These are phyloP conservation scores for Fraxinus ornus DNA, from an alignment of 305 asterid species.

Conservation along the genomic window DNA sequence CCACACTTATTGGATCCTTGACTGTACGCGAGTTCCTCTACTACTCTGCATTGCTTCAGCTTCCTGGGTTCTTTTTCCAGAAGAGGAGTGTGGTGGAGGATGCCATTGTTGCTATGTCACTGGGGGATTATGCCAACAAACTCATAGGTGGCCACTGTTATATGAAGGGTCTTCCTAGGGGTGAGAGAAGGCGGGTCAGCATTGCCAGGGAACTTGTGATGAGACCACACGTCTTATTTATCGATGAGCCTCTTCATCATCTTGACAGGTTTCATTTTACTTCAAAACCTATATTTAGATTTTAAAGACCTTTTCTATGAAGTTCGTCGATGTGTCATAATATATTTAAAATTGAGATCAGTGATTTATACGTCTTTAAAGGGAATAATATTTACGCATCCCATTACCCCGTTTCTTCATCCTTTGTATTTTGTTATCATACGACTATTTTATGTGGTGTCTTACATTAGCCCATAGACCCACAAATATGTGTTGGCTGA, in stretches of 20 bases:
- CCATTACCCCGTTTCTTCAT: neutral
- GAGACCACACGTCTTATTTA: slow-evolving; percentile 87
- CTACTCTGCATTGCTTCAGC: slow-evolving; percentile 90
- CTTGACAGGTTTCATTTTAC: slow-evolving; percentile 76
- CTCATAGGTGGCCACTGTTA: slow-evolving; percentile 94
- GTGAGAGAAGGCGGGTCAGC: slow-evolving; percentile 91
- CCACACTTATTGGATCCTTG: slow-evolving; percentile 80
- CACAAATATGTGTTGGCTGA: neutral
- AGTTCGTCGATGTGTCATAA: neutral
- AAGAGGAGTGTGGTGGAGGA: slow-evolving; percentile 85
- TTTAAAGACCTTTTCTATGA: neutral
- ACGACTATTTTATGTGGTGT: neutral
- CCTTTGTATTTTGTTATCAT: neutral
- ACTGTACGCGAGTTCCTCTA: slow-evolving; percentile 98
- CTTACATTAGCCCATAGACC: neutral
- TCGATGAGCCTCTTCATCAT: slow-evolving; percentile 98
- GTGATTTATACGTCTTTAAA: neutral
- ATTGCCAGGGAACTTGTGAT: slow-evolving; percentile 96
- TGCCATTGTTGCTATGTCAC: slow-evolving; percentile 87
- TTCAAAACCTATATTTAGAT: neutral
- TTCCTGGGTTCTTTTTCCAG: slow-evolving; percentile 69
- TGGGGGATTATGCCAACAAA: slow-evolving; percentile 84
- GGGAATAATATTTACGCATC: slow-evolving; percentile 1
- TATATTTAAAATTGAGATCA: neutral
- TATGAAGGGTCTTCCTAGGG: slow-evolving; percentile 87